Evolutionary conservation across 441 rosid species (phyloP).

Genomic region (California macrophylla): DNA sequence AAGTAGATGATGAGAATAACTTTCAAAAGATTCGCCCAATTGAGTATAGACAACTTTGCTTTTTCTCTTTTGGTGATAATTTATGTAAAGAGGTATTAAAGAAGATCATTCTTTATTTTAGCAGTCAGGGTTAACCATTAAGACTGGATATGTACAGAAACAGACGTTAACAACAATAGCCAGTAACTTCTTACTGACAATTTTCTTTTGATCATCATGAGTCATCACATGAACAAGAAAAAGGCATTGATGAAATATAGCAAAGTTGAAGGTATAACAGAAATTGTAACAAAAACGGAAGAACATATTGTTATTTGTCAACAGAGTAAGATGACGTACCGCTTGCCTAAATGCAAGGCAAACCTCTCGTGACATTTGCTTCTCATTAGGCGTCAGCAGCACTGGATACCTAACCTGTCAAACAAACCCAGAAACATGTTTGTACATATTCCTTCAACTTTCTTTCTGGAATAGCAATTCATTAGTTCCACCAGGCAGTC

Average conservation of each 20-base stretch:
- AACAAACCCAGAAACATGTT: conserved; percentile 12
- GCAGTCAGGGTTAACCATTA: neutral
- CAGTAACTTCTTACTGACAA: neutral
- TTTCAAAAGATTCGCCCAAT: neutral
- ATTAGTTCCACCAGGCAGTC: conserved; percentile 4
- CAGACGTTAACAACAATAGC: neutral
- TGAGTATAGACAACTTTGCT: neutral
- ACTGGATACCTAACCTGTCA: conserved; percentile 98
- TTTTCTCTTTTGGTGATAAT: neutral
- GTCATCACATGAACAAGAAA: neutral
- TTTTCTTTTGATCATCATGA: neutral
- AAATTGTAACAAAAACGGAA: neutral
- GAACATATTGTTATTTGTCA: conserved; percentile 1
- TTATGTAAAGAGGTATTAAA: neutral
- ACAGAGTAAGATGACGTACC: conserved; percentile 36
- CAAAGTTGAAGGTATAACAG: neutral
- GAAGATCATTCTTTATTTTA: neutral
- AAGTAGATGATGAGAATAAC: neutral
- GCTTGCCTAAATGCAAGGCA: conserved; percentile 95
- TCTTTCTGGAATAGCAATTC: neutral
- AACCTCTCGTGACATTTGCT: conserved; percentile 98
- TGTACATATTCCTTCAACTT: neutral
- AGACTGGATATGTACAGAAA: neutral
- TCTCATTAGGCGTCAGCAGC: conserved; percentile 87
- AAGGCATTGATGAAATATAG: neutral